phyloP scores from a whole-genome alignment of 2,329 filamentous ascomycete genomes.

The Fusarium sp. region DNA sequence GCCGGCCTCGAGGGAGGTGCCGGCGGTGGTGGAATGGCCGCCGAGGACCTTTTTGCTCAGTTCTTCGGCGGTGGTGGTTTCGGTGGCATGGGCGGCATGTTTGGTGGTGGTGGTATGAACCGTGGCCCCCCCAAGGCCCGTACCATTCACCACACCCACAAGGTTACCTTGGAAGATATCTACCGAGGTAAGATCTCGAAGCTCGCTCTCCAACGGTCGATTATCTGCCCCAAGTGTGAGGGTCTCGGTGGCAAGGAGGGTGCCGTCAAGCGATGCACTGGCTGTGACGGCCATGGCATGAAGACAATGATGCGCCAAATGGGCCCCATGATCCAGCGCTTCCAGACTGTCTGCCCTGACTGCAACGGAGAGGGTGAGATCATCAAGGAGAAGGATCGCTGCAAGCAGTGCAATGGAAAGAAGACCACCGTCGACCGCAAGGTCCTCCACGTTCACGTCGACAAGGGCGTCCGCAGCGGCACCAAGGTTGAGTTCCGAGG shows the following conservation, averaged over 20 bases:
- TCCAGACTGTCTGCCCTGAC: slow-evolving; percentile 98
- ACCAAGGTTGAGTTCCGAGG: slow-evolving; percentile 98
- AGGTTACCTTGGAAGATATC: slow-evolving; percentile 96
- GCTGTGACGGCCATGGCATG: slow-evolving; percentile 95
- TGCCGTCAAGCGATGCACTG: slow-evolving; percentile 90
- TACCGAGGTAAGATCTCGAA: slow-evolving; percentile 99
- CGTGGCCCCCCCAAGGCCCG: slow-evolving; percentile 87
- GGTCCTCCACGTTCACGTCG: slow-evolving; percentile 97
- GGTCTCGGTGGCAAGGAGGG: slow-evolving; percentile 97
- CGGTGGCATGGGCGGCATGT: slow-evolving; percentile 75
- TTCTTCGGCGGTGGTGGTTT: slow-evolving; percentile 82
- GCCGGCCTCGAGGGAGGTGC: slow-evolving; percentile 92
- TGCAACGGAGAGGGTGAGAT: slow-evolving; percentile 98
- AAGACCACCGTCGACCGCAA: slow-evolving; percentile 98
- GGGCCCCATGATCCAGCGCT: slow-evolving; percentile 99
- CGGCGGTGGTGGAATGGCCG: slow-evolving; percentile 85
- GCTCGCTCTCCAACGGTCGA: slow-evolving; percentile 93
- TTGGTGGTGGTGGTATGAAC: slow-evolving; percentile 72
- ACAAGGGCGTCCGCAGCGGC: slow-evolving; percentile 90
- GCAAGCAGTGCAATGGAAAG: slow-evolving; percentile 96
- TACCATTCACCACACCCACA: slow-evolving; percentile 98
- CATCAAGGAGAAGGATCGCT: slow-evolving; percentile 96
- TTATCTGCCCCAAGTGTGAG: slow-evolving; percentile 95
- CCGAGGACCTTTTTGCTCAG: slow-evolving; percentile 95
- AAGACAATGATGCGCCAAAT: slow-evolving; percentile 99